phyloP scores from a whole-genome alignment of 2,329 filamentous ascomycete species.

The Botrytis medusae region DNA sequence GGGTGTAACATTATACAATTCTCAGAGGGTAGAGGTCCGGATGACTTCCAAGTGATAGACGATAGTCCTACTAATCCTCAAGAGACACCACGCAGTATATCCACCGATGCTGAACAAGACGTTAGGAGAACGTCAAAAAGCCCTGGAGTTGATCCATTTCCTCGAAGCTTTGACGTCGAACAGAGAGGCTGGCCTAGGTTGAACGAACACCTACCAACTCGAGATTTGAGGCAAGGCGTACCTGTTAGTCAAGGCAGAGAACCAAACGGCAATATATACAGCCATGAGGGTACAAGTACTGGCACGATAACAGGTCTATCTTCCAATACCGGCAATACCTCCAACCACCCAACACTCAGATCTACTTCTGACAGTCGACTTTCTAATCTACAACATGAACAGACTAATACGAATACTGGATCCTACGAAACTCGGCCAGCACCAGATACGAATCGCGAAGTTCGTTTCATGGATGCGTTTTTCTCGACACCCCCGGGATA shows the following conservation, averaged over 20 bases:
- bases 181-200: slow-evolving; percentile 28
- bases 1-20: slow-evolving; percentile 27
- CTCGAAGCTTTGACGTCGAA: slow-evolving; percentile 16
- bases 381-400: slow-evolving; percentile 26
- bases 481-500: slow-evolving; percentile 31
- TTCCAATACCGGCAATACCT: slow-evolving; percentile 37
- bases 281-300: slow-evolving; percentile 43
- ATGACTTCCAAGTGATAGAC: background rate
- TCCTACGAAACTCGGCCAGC: slow-evolving; percentile 56
- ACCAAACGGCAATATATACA: slow-evolving; percentile 21
- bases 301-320: slow-evolving; percentile 36
- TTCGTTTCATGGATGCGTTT: slow-evolving; percentile 37
- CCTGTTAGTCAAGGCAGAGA: background rate
- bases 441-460: slow-evolving; percentile 34
- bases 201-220: slow-evolving; percentile 17
- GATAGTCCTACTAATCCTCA: background rate
- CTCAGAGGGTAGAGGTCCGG: slow-evolving; percentile 2
- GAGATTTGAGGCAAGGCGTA: background rate
- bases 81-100: background rate
- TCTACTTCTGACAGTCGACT: slow-evolving; percentile 49
- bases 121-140: slow-evolving; percentile 9
- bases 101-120: background rate
- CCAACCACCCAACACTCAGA: slow-evolving; percentile 59
- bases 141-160: slow-evolving; percentile 21
- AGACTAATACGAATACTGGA: slow-evolving; percentile 43